Evolutionary conservation across 192 early-diverging fungal genomes (phyloP), one percentile per base, ranked within the genome.

Genomic region (Coemansia furcata): DNA sequence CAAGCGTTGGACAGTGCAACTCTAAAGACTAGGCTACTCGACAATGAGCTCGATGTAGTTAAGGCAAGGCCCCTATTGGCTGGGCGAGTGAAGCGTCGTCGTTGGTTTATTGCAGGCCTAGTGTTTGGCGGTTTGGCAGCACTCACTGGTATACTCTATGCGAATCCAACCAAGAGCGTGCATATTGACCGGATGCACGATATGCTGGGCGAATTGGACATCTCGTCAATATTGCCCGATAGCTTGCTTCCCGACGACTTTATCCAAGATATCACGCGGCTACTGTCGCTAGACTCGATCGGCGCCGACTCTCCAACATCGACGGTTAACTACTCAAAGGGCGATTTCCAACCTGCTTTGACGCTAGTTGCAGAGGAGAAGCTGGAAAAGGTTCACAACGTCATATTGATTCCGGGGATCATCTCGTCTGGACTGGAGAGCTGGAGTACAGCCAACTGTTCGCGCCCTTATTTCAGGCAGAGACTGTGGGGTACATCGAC

Each of bases 351-450:
- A 63, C 83, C 83, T 12, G 83, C 75, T 9, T 43, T 70, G 66
- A 42, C 68, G 6, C 26, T 85, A 47, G 79, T 61, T 5, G 40
- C 9, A 0, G 66, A 79, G 43, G 83, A 85, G 33, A 61, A 44
- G 39, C 50, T 83, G 44, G 47, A 32, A 6, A 74, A 71, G 50
- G 65, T 39, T 36, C 84, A 80, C 61, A 88, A 89, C 50, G 92
- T 97, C 0, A 85, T 93, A 0, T 68, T 97, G 60, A 90, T 97
- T 12, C 95, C 94, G 0, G 95, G 95, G 11, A 93, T 95, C 66
- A 91, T 93, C 10, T 93, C 91, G 0, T 91, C 94, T 8, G 93
- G 91, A 1, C 80, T 97, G 23, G 94, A 95, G 76, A 93, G 91
- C 63, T 96, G 94, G 94, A 91, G 89, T 43, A 90, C 89, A 6